Evolutionary conservation across 352 stramenopile species (phyloP).

Genomic region (Phytophthora aleatoria): DNA sequence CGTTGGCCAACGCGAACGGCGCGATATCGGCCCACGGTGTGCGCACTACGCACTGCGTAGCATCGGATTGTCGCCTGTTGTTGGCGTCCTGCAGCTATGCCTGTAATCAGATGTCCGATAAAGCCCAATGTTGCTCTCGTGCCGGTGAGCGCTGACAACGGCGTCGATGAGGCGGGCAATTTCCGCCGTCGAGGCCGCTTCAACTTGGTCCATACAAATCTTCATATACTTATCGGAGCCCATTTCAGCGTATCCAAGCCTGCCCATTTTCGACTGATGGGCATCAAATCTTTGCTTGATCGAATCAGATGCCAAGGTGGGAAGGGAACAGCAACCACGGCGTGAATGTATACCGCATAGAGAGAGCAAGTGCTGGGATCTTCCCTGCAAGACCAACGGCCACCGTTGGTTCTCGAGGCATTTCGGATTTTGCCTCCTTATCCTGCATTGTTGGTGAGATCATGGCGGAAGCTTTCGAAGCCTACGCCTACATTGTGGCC

Average conservation of each 20-base stretch:
- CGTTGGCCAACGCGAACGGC: background rate
- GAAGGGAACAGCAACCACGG: slow-evolving; percentile 23
- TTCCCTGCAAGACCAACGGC: slow-evolving; percentile 12
- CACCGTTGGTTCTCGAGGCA: slow-evolving; percentile 36
- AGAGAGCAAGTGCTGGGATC: slow-evolving; percentile 33
- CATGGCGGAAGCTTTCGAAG: slow-evolving; percentile 68
- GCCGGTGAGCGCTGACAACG: background rate
- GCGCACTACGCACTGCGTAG: background rate
- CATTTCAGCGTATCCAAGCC: slow-evolving; percentile 17
- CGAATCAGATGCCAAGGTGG: slow-evolving; percentile 28
- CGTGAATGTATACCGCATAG: slow-evolving; percentile 45
- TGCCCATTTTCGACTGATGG: slow-evolving; percentile 20
- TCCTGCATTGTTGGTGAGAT: slow-evolving; percentile 11
- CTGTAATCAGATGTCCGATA: slow-evolving; percentile 3
- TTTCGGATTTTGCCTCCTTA: slow-evolving; percentile 75
- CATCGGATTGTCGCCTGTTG: background rate
- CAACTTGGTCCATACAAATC: slow-evolving; percentile 31
- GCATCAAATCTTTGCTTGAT: slow-evolving; percentile 29
- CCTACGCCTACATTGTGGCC: slow-evolving; percentile 67
- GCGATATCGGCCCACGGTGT: background rate
- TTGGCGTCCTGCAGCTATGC: too few relatives aligned
- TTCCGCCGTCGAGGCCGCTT: slow-evolving; percentile 8
- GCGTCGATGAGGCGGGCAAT: slow-evolving; percentile 6
- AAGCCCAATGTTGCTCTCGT: background rate
- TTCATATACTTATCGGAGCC: slow-evolving; percentile 9